Conservation (phyloP, 148 eudicot species). For the Simmondsia chinensis region DNA sequence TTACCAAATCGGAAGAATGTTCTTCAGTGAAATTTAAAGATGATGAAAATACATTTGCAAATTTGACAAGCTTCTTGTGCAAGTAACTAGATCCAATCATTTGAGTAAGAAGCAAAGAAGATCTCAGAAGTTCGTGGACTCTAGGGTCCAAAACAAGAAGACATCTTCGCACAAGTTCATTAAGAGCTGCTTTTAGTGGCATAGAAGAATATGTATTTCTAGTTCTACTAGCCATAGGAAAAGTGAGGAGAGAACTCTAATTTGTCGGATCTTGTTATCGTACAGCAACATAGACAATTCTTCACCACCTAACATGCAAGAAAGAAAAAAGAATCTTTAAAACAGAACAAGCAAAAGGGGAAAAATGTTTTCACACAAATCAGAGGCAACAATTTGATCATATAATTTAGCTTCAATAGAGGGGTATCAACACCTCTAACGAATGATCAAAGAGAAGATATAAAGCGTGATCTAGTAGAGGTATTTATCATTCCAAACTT, state of each 20-base stretch:
- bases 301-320: conserved; percentile 27
- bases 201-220: conserved; percentile 10
- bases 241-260: conserved; percentile 43
- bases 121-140: conserved; percentile 41
- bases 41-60: conserved; percentile 23
- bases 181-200: conserved; percentile 31
- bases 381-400: not conserved
- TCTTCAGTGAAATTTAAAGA: conserved; percentile 10
- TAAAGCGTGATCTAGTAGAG: too few species aligned
- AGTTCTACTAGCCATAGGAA: conserved; percentile 43
- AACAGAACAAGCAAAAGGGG: not conserved
- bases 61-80: conserved; percentile 41
- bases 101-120: conserved; percentile 48
- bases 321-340: conserved; percentile 2
- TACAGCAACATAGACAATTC: conserved; percentile 16
- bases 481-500: too few species aligned
- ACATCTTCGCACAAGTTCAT: conserved; percentile 44
- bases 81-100: conserved; percentile 34
- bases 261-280: conserved; percentile 24
- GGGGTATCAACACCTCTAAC: too few species aligned
- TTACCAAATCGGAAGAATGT: conserved; percentile 1
- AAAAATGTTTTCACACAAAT: not conserved
- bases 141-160: conserved; percentile 39
- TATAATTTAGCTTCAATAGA: too few species aligned
- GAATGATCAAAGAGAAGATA: too few species aligned